These are phyloP conservation scores for Dactylellina drechsleri DNA, from an alignment of 2,329 filamentous ascomycete genomes.

Conservation along the genomic window DNA sequence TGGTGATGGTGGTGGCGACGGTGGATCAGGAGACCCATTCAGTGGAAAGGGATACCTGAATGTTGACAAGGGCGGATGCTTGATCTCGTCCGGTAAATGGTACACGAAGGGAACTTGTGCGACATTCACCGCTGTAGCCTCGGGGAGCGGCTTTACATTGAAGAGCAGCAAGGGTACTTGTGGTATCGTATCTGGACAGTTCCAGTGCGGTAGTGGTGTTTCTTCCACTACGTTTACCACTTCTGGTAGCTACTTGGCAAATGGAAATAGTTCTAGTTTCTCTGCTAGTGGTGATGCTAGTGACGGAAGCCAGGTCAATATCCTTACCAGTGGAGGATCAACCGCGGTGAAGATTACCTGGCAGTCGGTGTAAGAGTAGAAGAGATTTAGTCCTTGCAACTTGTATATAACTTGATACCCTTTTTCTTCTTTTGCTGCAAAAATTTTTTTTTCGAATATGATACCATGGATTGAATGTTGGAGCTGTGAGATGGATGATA, in stretches of 20 bases:
- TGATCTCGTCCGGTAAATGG: constrained; percentile 75
- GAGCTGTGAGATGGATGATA: constrained; percentile 37
- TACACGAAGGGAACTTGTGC: constrained; percentile 75
- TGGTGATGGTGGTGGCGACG: constrained; percentile 56
- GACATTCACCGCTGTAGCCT: constrained; percentile 69
- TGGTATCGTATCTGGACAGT: constrained; percentile 65
- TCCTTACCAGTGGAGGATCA: constrained; percentile 24
- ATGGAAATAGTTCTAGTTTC: constrained; percentile 9
- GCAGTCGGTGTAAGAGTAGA: constrained; percentile 22
- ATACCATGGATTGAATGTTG: constrained; percentile 21
- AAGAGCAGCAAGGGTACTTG: constrained; percentile 71
- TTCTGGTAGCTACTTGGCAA: constrained; percentile 21
- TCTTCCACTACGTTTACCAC: constrained; percentile 48
- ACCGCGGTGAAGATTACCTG: constrained; percentile 30
- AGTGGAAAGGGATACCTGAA: constrained; percentile 71
- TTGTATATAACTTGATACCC: constrained; percentile 32
- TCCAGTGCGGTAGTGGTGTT: constrained; percentile 50
- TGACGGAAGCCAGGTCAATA: constrained; percentile 26
- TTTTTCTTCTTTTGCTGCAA: not conserved
- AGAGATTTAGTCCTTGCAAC: constrained; percentile 1
- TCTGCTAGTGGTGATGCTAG: constrained; percentile 35
- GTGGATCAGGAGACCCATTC: constrained; percentile 62
- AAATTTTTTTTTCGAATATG: not conserved
- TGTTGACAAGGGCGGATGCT: constrained; percentile 70
- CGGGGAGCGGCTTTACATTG: constrained; percentile 67